Base-by-base conservation (phyloP, 2,329 filamentous ascomycete genomes). In the Neonectria neomacrospora region DNA sequence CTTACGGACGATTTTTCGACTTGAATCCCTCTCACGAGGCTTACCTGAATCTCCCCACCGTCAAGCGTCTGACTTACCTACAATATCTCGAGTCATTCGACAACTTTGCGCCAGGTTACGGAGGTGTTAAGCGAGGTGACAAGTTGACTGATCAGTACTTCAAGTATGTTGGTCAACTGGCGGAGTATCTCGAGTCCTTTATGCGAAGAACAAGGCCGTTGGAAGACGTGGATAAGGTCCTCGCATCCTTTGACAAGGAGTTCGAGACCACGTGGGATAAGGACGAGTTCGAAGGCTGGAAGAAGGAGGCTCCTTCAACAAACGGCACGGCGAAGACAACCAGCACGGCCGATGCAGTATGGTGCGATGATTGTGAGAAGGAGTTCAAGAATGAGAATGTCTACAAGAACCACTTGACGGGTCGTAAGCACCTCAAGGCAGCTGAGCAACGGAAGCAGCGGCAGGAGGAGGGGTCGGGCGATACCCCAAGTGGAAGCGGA, bases 381-480 rank as follows among this genome's bases (percentile, higher is more conserved):
- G 93, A 95, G 63, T 99, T 98, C 81, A 94, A 92, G 74, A 98
- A 97, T 73, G 89, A 96, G 69, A 97, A 97, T 66, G 93, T 97
- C 51, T 97, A 97, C 83, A 94, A 94, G 72, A 90, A 88, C 39
- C 96, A 99, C 77, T 80, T 99, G 65, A 91, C 83, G 0, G 95
- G 95, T 44, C 95, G 97, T 80, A 99, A 98, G 77, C 96, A 99
- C 77, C 88, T 95, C 77, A 93, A 93, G 72, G 92, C 92, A 0
- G 92, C 91, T 1, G 89, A 93, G 75, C 85, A 86, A 56, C 85
- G 90, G 44, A 83, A 84, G 57, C 79, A 83, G 65, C 79, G 81
- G 62, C 78, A 81, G 64, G 78, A 80, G 39, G 81, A 83, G 9
- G 37, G 37, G 23, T 71, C 73, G 6, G 70, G 69, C 41, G 74